Evolutionary conservation across 352 stramenopile species (phyloP).

Genomic region (Globisporangium solare): DNA sequence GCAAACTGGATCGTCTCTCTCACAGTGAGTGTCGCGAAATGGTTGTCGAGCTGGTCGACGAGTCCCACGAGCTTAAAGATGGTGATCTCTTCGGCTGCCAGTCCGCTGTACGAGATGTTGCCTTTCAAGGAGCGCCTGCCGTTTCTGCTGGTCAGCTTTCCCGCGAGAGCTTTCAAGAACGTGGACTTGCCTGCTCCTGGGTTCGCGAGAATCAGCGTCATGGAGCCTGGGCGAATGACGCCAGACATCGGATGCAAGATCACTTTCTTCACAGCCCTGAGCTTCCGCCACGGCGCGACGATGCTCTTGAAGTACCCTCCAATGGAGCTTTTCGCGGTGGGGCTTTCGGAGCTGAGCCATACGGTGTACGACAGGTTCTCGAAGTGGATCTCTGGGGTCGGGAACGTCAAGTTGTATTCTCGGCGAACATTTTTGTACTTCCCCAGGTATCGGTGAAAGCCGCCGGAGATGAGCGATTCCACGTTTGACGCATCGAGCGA

Average conservation of each 20-base stretch:
- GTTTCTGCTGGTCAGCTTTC: conserved; percentile 38
- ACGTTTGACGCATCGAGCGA: conserved; percentile 44
- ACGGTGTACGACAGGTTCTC: conserved; percentile 48
- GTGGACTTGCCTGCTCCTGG: conserved; percentile 62
- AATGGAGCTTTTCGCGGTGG: conserved; percentile 32
- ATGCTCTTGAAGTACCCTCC: conserved; percentile 19
- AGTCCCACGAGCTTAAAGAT: conserved; percentile 61
- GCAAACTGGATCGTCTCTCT: conserved; percentile 93
- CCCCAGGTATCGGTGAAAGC: conserved; percentile 47
- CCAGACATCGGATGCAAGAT: conserved; percentile 66
- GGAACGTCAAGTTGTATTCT: conserved; percentile 48
- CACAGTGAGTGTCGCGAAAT: conserved; percentile 89
- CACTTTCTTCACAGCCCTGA: conserved; percentile 24
- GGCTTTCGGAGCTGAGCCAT: conserved; percentile 28
- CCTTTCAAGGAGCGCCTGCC: conserved; percentile 27
- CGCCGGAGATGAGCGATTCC: conserved; percentile 48
- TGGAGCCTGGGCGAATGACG: conserved; percentile 51
- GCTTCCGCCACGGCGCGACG: conserved; percentile 33
- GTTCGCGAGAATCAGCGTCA: conserved; percentile 63
- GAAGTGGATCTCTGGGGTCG: conserved; percentile 53
- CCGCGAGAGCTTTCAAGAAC: conserved; percentile 52
- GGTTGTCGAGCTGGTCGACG: conserved; percentile 74
- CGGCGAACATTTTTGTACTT: conserved; percentile 39
- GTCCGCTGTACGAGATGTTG: conserved; percentile 44
- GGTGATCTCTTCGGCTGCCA: conserved; percentile 35